A percentile compares a stretch with the other conserved stretches of the same genome.
Evolutionary conservation across 257 asterid genomes (phyloP).

Genomic region (Nicotiana benthamiana): DNA sequence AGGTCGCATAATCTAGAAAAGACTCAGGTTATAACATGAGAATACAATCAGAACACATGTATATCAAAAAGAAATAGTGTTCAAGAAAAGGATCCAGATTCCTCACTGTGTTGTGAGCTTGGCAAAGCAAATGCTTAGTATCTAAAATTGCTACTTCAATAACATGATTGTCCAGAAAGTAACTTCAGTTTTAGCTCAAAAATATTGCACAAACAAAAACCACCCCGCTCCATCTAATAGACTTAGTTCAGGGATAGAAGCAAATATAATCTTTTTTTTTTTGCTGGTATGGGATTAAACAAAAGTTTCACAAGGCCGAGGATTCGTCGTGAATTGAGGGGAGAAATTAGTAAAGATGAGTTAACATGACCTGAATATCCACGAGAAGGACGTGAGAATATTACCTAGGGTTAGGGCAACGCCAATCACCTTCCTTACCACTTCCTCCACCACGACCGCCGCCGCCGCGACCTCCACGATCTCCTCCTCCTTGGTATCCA

Average conservation of each 20-base stretch:
- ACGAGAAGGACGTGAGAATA: neutral
- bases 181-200: neutral
- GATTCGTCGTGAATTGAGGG: neutral
- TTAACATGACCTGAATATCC: neutral
- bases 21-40: neutral
- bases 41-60: neutral
- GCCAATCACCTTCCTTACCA: conserved; percentile 98
- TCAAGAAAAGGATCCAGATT: neutral
- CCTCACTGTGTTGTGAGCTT: neutral
- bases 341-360: neutral
- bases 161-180: neutral
- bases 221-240: neutral
- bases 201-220: neutral
- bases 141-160: neutral
- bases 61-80: neutral
- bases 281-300: neutral
- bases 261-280: neutral
- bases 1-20: neutral
- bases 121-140: neutral
- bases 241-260: neutral
- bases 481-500: conserved; percentile 35
- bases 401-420: conserved; percentile 86
- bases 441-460: conserved; percentile 79
- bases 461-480: conserved; percentile 43
- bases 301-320: neutral